Evolutionary conservation across 352 stramenopile genomes (phyloP), one percentile per base, ranked within the genome.

Genomic region (Globisporangium solare): DNA sequence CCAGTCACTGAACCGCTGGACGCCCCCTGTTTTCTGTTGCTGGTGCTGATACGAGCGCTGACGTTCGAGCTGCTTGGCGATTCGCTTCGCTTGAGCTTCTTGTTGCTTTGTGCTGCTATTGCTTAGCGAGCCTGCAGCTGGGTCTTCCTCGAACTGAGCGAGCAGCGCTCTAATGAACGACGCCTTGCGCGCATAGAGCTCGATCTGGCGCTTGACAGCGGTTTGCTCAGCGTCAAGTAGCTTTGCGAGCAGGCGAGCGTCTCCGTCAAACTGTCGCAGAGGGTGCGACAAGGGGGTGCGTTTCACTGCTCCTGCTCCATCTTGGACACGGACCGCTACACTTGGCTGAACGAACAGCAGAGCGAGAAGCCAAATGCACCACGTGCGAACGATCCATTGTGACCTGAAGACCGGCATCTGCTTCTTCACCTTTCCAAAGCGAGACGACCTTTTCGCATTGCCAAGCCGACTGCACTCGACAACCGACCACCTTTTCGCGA

Each of bases 1-100:
- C 56, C 56, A 63, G 43, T 63, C 56, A 39, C 50, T 63, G 17
- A 63, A 56, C 24, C 35, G 56, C 21, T 63, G 56, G 14, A 32
- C 51, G 5, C 2, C 11, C 10, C 5, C 11, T 15, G 37, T 24
- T 22, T 51, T 39, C 22, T 55, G 55, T 18, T 61, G 47, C 18
- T 61, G 55, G 35, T 60, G 54, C 1, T 48, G 46, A n/a, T 54
- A 37, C 21, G 47, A 40, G 24, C 55, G 55, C 24, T 61, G 37
- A 13, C 47, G 46, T 8, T 21, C 48, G 21, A 50, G 24, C 20
- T 14, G 24, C 24, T 35, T 20, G 10, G 2, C n/a, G 1, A 32
- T 2, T 20, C 55, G 47, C 20, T 22, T 43, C 21, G 24, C 12
- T 20, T 55, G 46, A 10, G 42, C 1, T 37, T 55, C 27, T 15